A percentile compares a stretch with the other conserved stretches of the same genome.
phyloP scores from a whole-genome alignment of 306 rosid genomes.

The Rosa persica region DNA sequence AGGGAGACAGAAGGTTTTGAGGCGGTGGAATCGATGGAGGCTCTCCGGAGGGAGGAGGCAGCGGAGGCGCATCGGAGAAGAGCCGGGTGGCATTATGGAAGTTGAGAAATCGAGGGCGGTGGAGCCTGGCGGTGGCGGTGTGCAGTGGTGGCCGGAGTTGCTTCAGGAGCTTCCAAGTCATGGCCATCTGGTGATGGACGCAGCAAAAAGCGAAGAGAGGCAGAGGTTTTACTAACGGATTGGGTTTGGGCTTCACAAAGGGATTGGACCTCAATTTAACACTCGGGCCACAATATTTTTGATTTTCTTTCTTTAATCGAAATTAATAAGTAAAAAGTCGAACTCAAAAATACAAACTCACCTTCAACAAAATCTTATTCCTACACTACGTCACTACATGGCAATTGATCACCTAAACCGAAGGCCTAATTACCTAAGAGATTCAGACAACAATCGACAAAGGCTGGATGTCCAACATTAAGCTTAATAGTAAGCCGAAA shows the following conservation, averaged over 20 bases:
- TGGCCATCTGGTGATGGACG: slow-evolving; percentile 4
- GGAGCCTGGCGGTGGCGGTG: slow-evolving; percentile 10
- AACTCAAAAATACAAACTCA: too few species aligned
- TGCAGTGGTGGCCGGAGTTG: slow-evolving; percentile 37
- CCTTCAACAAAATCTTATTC: too few species aligned
- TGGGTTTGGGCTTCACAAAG: background rate
- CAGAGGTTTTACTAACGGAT: background rate
- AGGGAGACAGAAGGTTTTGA: slow-evolving; percentile 27
- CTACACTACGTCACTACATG: too few species aligned
- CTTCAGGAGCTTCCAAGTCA: slow-evolving; percentile 42
- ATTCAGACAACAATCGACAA: too few species aligned
- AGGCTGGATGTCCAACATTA: too few species aligned
- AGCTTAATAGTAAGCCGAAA: too few species aligned
- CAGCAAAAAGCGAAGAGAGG: too few species aligned
- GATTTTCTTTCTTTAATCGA: too few species aligned
- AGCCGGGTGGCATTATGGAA: slow-evolving; percentile 21
- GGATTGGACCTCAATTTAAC: background rate
- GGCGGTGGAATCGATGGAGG: slow-evolving; percentile 29
- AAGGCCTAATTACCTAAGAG: too few species aligned
- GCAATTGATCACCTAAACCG: too few species aligned
- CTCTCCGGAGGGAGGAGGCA: slow-evolving; percentile 17
- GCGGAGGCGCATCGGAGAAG: slow-evolving; percentile 36
- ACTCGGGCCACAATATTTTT: background rate
- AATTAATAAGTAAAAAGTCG: too few species aligned
- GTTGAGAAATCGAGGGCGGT: slow-evolving; percentile 7